Conservation (phyloP, 108 stramenopile species). For the Conticribra weissflogii region DNA sequence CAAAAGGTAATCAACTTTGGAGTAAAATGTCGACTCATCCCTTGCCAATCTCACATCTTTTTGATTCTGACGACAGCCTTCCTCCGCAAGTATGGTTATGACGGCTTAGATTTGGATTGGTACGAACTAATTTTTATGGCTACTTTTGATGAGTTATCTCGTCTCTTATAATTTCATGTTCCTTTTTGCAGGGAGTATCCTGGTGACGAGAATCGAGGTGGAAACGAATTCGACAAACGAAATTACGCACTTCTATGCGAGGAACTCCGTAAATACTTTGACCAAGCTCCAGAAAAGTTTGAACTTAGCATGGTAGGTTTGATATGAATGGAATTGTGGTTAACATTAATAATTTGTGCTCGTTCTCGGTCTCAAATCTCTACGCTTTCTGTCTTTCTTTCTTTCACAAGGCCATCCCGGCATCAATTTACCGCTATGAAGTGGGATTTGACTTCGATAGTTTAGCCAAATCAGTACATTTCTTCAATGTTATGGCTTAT, state of each 20-base stretch:
- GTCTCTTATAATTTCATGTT: too few relatives aligned
- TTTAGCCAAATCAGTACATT: conserved; percentile 39
- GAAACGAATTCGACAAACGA: conserved; percentile 30
- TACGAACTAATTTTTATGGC: too few relatives aligned
- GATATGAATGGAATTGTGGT: neutral
- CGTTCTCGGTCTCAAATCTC: neutral
- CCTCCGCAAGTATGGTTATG: conserved; percentile 38
- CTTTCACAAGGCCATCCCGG: conserved; percentile 27
- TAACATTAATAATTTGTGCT: neutral
- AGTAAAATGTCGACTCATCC: neutral
- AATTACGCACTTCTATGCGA: conserved; percentile 46
- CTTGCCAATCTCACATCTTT: neutral
- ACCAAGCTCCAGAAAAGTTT: conserved; percentile 48
- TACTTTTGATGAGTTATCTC: too few relatives aligned
- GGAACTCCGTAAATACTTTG: conserved; percentile 46
- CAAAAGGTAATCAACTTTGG: too few relatives aligned
- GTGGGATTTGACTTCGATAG: conserved; percentile 43
- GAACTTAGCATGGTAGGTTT: conserved; percentile 31
- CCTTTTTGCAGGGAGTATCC: too few relatives aligned
- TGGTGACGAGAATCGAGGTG: conserved; percentile 46
- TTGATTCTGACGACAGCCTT: conserved; percentile 11
- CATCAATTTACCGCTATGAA: conserved; percentile 16
- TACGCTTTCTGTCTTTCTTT: neutral
- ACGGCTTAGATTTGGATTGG: conserved; percentile 52
- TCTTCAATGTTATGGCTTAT: conserved; percentile 54